phyloP scores from a whole-genome alignment of 176 grass and related monocot genomes.

The Oryza officinalis region DNA sequence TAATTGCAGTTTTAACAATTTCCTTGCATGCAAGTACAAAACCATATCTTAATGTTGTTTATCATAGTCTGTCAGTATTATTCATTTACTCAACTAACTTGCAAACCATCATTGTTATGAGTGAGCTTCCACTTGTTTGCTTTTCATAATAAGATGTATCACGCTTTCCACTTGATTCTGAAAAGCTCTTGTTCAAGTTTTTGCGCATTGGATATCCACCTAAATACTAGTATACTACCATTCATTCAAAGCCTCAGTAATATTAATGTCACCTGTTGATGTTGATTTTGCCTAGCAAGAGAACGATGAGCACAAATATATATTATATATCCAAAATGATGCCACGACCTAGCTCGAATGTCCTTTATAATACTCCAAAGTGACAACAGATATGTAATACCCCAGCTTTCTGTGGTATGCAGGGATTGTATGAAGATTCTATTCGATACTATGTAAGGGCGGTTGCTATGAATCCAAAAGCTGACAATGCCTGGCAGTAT shows the following conservation, averaged over 20 bases:
- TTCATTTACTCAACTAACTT: background rate
- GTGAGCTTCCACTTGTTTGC: slow-evolving; percentile 1
- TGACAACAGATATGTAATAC: background rate
- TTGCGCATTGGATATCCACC: background rate
- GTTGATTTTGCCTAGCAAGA: background rate
- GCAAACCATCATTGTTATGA: background rate
- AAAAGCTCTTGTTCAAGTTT: background rate
- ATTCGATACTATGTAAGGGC: slow-evolving; percentile 95
- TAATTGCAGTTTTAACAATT: slow-evolving; percentile 17
- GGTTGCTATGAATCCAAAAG: slow-evolving; percentile 94
- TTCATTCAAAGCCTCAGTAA: background rate
- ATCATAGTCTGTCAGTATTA: slow-evolving; percentile 15
- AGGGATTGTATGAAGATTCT: slow-evolving; percentile 92
- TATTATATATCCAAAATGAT: background rate
- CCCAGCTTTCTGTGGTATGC: slow-evolving; percentile 23
- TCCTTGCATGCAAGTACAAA: background rate
- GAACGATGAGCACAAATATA: background rate
- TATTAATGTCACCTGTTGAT: background rate
- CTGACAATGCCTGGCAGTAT: slow-evolving; percentile 94
- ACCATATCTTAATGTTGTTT: slow-evolving; percentile 1
- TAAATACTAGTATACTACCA: background rate
- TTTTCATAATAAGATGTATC: slow-evolving; percentile 1
- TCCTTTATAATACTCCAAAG: background rate
- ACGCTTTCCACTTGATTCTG: background rate
- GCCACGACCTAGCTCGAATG: background rate